Evolutionary conservation across 805 yeast species (phyloP).

Genomic region (Candida piceae): DNA sequence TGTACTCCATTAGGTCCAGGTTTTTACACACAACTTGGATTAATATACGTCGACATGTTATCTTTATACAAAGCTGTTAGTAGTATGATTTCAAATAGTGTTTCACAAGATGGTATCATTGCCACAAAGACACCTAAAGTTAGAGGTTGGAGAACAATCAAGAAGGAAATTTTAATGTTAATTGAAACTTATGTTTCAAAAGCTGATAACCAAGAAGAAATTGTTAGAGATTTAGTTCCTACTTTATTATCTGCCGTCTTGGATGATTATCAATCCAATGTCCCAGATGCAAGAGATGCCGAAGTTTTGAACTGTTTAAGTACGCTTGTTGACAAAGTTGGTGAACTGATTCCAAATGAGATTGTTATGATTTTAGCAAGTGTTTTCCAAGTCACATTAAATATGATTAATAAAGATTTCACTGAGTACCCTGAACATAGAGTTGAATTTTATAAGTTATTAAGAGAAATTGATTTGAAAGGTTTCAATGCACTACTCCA

Average conservation of each 20-base stretch:
- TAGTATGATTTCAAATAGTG: slow-evolving; percentile 74
- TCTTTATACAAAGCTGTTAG: slow-evolving; percentile 86
- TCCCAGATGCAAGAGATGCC: slow-evolving; percentile 96
- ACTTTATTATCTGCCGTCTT: slow-evolving; percentile 80
- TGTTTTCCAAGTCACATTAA: slow-evolving; percentile 90
- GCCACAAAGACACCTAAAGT: slow-evolving; percentile 95
- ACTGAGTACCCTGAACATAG: slow-evolving; percentile 97
- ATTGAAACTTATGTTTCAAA: slow-evolving; percentile 84
- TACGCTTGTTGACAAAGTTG: slow-evolving; percentile 82
- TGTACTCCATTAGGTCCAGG: slow-evolving; percentile 93
- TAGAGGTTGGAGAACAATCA: slow-evolving; percentile 91
- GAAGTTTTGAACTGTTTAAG: slow-evolving; percentile 95
- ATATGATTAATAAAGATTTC: slow-evolving; percentile 93
- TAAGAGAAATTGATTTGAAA: slow-evolving; percentile 80
- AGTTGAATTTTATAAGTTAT: slow-evolving; percentile 87
- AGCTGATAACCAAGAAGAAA: slow-evolving; percentile 81
- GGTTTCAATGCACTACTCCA: slow-evolving; percentile 83
- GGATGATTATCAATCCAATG: slow-evolving; percentile 82
- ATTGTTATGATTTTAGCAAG: slow-evolving; percentile 81
- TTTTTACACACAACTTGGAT: slow-evolving; percentile 81
- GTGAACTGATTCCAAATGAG: slow-evolving; percentile 82
- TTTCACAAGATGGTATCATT: slow-evolving; percentile 73
- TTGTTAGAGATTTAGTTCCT: slow-evolving; percentile 75
- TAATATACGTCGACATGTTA: slow-evolving; percentile 84
- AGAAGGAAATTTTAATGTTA: slow-evolving; percentile 86